Conservation (phyloP, 805 yeast genomes). For the Metschnikowia colocasiae region DNA sequence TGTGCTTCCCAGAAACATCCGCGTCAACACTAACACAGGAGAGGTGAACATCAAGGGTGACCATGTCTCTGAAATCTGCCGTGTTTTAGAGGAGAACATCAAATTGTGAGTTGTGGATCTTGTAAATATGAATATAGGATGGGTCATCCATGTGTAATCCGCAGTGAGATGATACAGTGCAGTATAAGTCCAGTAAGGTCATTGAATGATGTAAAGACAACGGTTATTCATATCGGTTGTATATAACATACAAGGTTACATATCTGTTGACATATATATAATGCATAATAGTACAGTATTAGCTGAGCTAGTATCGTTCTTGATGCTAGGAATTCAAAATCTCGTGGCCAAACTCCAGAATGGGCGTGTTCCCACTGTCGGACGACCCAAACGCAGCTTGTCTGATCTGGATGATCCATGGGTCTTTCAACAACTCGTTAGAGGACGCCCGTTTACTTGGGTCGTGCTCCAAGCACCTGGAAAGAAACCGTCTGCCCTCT, state of each 20-base stretch:
- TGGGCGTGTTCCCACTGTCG: constrained; percentile 34
- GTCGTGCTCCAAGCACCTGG: constrained; percentile 75
- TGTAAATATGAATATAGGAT: neutral
- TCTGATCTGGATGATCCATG: constrained; percentile 79
- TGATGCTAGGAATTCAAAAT: neutral
- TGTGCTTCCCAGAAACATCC: constrained; percentile 30
- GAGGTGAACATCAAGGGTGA: constrained; percentile 41
- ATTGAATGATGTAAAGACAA: too few relatives aligned
- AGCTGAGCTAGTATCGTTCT: neutral
- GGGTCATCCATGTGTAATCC: too few relatives aligned
- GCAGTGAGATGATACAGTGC: too few relatives aligned
- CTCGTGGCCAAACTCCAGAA: constrained; percentile 24
- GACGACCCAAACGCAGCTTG: constrained; percentile 58
- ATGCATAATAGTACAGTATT: neutral
- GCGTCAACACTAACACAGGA: constrained; percentile 33
- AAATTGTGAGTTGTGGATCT: neutral
- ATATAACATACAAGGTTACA: too few relatives aligned
- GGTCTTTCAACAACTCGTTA: constrained; percentile 77
- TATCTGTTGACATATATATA: too few relatives aligned
- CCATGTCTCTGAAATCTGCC: constrained; percentile 29
- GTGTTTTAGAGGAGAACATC: constrained; percentile 22
- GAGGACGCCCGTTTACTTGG: constrained; percentile 81
- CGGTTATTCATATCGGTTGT: too few relatives aligned
- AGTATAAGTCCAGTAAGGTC: too few relatives aligned
- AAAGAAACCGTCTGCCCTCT: constrained; percentile 67